Percentiles rank a stretch among this genome's conserved stretches.
These are phyloP conservation scores for Ormosia emarginata DNA, from an alignment of 306 rosid species.

Conservation along the genomic window DNA sequence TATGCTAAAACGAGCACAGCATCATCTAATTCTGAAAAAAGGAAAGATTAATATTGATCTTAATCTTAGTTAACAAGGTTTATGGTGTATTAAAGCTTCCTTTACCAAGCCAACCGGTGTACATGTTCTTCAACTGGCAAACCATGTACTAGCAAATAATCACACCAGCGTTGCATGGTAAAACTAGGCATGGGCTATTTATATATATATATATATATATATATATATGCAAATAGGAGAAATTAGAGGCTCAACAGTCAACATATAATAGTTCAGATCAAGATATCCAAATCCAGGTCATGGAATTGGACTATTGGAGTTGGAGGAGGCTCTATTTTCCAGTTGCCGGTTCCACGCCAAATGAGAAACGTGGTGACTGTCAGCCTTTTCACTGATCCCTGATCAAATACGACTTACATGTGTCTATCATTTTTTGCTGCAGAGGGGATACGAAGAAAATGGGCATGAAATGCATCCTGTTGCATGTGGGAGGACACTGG, in stretches of 20 bases:
- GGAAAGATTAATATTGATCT: too few species aligned
- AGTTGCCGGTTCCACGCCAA: background rate
- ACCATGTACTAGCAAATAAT: background rate
- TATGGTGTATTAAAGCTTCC: background rate
- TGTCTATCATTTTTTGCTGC: slow-evolving; percentile 22
- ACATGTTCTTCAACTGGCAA: background rate
- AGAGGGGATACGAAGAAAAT: slow-evolving; percentile 23
- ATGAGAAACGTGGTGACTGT: slow-evolving; percentile 27
- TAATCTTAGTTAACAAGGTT: background rate
- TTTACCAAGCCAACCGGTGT: background rate
- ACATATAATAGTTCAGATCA: background rate
- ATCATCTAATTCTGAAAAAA: too few species aligned
- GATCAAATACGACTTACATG: background rate
- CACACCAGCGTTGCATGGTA: background rate
- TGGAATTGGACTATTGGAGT: background rate
- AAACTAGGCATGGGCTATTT: background rate
- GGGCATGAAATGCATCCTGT: background rate
- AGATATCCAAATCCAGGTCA: background rate
- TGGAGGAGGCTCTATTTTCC: background rate
- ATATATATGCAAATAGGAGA: too few species aligned
- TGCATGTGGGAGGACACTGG: slow-evolving; percentile 56
- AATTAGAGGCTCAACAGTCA: background rate
- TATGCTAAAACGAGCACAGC: too few species aligned
- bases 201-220: too few species aligned
- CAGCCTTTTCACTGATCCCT: slow-evolving; percentile 25